Conservation (phyloP, 2,329 filamentous ascomycete genomes). For the Penicillium occitanis region DNA sequence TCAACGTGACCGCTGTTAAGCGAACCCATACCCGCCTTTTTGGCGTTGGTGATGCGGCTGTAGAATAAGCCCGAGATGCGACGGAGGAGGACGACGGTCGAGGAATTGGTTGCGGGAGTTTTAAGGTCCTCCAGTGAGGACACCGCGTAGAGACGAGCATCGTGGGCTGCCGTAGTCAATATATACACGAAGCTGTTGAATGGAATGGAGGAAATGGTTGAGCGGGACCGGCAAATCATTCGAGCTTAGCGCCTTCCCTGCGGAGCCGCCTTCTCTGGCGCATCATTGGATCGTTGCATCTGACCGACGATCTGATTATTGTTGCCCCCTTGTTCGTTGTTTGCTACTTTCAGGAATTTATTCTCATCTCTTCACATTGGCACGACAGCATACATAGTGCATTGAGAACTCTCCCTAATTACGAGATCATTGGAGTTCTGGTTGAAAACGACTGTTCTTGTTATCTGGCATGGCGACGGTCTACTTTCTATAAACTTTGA, state of each 20-base stretch:
- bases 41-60: constrained; percentile 25
- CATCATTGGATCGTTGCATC: constrained; percentile 2
- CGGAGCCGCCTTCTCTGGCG: background rate
- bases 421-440: background rate
- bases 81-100: constrained; percentile 1
- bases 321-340: background rate
- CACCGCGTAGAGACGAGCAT: constrained; percentile 24
- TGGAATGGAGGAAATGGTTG: background rate
- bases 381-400: background rate
- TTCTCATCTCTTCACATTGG: background rate
- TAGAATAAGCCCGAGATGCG: constrained; percentile 27
- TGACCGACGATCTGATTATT: background rate
- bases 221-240: constrained; percentile 1
- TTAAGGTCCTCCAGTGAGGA: constrained; percentile 24
- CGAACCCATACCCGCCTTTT: constrained; percentile 36
- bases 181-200: constrained; percentile 10
- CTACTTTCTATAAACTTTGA: constrained; percentile 7
- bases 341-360: background rate
- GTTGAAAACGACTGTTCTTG: background rate
- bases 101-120: background rate
- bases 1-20: constrained; percentile 34
- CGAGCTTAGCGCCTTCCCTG: constrained; percentile 6
- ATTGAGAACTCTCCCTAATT: background rate
- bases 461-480: constrained; percentile 21
- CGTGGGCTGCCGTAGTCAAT: background rate